Evolutionary conservation across 768 basidiomycete species (phyloP).

Genomic region (Lentinula detonsa): DNA sequence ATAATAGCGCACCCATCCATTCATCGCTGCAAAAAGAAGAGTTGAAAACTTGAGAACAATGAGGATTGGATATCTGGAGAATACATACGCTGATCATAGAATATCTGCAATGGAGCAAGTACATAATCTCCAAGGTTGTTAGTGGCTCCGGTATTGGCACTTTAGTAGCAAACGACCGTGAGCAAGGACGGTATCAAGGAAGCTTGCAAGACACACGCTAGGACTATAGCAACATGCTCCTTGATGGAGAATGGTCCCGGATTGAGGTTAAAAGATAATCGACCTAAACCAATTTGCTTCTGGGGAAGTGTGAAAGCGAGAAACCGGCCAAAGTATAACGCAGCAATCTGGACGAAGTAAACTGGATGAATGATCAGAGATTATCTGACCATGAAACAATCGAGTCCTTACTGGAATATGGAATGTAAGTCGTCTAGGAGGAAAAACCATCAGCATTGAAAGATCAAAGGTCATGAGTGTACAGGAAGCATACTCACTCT

Average conservation of each 20-base stretch:
- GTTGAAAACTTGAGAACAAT: not conserved
- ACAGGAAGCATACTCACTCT: constrained; percentile 6
- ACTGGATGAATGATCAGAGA: constrained; percentile 6
- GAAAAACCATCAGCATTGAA: not conserved
- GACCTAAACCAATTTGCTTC: constrained; percentile 13
- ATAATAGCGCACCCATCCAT: constrained; percentile 12
- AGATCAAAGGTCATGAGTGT: not conserved
- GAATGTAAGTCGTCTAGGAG: constrained; percentile 18
- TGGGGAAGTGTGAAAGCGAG: constrained; percentile 15
- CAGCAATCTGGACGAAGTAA: constrained; percentile 19
- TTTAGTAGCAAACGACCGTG: not conserved
- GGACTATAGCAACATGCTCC: constrained; percentile 20
- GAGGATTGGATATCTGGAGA: not conserved
- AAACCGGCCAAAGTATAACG: constrained; percentile 15
- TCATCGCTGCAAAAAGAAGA: constrained; percentile 13
- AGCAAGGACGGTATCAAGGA: not conserved
- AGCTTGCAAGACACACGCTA: constrained; percentile 11
- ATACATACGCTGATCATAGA: constrained; percentile 9
- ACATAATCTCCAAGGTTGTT: constrained; percentile 21
- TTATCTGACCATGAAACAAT: not conserved
- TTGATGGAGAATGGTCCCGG: constrained; percentile 18
- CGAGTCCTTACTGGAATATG: constrained; percentile 15
- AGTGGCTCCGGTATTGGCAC: constrained; percentile 17
- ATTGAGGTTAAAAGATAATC: constrained; percentile 14
- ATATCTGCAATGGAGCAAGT: constrained; percentile 16